phyloP scores from a whole-genome alignment of 2,329 filamentous ascomycete genomes.

The Zalaria sp. region DNA sequence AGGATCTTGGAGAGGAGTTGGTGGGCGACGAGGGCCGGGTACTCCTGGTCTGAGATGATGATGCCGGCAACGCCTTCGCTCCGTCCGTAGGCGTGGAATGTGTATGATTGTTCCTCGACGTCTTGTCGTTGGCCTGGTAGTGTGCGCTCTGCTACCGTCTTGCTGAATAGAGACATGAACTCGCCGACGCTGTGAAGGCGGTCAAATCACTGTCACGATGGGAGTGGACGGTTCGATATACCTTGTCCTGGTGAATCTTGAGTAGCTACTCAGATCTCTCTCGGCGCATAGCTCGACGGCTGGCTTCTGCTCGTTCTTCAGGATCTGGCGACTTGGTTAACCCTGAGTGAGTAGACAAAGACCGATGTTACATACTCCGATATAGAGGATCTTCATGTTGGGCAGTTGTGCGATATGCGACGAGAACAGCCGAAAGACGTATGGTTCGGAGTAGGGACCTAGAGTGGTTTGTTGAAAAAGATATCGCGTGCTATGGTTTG shows the following conservation, averaged over 20 bases:
- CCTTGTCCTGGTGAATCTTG: constrained; percentile 63
- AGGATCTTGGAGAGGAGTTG: constrained; percentile 74
- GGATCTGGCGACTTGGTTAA: constrained; percentile 42
- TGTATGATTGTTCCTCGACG: constrained; percentile 69
- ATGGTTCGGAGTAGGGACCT: too few relatives aligned
- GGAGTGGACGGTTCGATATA: constrained; percentile 20
- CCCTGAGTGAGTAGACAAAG: neutral
- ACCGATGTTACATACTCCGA: constrained; percentile 51
- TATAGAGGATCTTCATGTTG: constrained; percentile 77
- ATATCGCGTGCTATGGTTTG: too few relatives aligned
- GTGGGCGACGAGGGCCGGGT: constrained; percentile 63
- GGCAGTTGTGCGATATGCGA: constrained; percentile 1
- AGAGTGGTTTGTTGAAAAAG: too few relatives aligned
- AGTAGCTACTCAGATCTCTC: constrained; percentile 65
- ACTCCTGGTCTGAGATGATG: constrained; percentile 33
- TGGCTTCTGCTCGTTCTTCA: constrained; percentile 66
- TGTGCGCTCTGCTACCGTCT: constrained; percentile 78
- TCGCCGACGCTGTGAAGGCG: constrained; percentile 36
- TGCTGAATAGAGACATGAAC: constrained; percentile 76
- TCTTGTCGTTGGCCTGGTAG: constrained; percentile 69
- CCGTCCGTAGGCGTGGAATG: constrained; percentile 35
- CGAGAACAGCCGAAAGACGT: too few relatives aligned
- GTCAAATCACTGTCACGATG: constrained; percentile 1
- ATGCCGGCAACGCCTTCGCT: constrained; percentile 32
- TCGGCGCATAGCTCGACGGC: constrained; percentile 63